phyloP scores from a whole-genome alignment of 345 rosid species.

The Corymbia maculata region DNA sequence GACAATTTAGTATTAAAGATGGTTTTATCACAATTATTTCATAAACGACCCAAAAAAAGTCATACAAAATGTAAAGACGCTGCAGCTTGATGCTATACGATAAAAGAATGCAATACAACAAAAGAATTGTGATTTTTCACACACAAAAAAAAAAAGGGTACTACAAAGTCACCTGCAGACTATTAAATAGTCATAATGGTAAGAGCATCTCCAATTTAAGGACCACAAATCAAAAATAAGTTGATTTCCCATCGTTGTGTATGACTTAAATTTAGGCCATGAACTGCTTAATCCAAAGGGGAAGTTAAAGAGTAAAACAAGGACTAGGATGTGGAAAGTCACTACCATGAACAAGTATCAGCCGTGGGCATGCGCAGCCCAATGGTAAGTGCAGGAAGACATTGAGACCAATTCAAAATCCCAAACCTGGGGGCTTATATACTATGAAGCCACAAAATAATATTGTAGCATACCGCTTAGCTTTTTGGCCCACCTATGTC shows the following conservation, averaged over 20 bases:
- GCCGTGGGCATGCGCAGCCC: neutral
- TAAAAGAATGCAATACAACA: neutral
- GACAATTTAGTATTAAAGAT: neutral
- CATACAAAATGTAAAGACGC: neutral
- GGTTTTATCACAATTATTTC: neutral
- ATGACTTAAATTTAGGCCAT: neutral
- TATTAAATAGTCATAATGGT: neutral
- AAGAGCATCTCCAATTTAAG: neutral
- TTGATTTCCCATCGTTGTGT: neutral
- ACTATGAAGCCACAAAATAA: neutral
- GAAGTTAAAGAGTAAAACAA: neutral
- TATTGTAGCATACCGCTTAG: neutral
- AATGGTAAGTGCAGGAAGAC: neutral
- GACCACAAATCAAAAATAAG: neutral
- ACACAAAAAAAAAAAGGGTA: neutral
- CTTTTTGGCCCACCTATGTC: neutral
- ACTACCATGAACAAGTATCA: neutral
- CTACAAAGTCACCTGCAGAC: neutral
- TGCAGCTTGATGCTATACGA: neutral
- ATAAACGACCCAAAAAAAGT: neutral
- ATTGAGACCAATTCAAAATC: neutral
- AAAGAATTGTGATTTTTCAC: neutral
- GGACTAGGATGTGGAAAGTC: neutral
- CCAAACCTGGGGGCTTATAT: neutral
- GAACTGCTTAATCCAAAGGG: neutral